Conservation (phyloP, 75 land plant genomes). For the Cryptomeria japonica region DNA sequence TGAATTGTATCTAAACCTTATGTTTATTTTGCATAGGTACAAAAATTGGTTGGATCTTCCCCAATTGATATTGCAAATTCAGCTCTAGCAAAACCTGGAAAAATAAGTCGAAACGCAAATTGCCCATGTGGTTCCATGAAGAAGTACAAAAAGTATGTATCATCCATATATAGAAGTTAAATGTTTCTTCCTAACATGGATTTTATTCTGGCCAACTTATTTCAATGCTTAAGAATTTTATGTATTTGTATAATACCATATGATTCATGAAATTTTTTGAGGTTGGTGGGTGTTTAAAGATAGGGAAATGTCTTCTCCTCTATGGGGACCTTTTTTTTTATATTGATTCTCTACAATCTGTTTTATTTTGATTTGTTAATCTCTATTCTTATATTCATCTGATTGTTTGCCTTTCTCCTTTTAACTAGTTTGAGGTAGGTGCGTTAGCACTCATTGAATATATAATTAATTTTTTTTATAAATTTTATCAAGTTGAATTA, state of each 20-base stretch:
- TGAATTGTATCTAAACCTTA: neutral
- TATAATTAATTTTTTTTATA: neutral
- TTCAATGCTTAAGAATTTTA: neutral
- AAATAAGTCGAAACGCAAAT: constrained; percentile 69
- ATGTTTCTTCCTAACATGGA: neutral
- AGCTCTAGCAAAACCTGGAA: constrained; percentile 75
- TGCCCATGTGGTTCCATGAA: constrained; percentile 93
- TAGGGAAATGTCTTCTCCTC: neutral
- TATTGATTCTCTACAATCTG: neutral
- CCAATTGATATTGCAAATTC: constrained; percentile 64
- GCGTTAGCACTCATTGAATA: neutral
- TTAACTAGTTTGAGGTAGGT: neutral
- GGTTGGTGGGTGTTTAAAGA: neutral
- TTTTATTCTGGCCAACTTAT: neutral
- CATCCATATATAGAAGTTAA: neutral
- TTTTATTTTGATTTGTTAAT: neutral
- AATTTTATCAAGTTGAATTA: neutral
- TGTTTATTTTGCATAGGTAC: constrained; percentile 30
- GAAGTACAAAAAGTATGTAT: constrained; percentile 71
- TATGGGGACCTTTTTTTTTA: neutral
- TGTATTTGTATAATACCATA: neutral
- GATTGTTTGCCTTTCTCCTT: neutral
- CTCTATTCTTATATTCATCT: neutral
- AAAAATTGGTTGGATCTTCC: constrained; percentile 62
- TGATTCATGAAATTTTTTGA: neutral